These are phyloP conservation scores for Ophiostoma ips DNA, from an alignment of 2,329 filamentous ascomycete genomes.

Conservation along the genomic window DNA sequence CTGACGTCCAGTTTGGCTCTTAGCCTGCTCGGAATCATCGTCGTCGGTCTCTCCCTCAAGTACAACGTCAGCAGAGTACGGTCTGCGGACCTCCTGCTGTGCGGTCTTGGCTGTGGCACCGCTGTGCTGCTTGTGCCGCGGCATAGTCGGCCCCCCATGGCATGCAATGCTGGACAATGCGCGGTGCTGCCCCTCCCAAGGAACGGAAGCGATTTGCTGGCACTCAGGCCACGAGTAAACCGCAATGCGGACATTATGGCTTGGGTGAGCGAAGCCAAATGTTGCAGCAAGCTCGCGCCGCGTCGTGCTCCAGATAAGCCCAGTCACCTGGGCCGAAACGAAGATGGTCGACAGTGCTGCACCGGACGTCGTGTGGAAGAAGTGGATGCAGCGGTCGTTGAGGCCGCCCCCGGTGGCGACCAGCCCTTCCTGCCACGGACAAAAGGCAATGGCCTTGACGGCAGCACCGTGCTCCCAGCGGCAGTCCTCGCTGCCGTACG, in stretches of 20 bases:
- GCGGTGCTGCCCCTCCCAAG: conserved; percentile 53
- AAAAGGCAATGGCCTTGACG: conserved; percentile 94
- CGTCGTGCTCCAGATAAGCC: conserved; percentile 77
- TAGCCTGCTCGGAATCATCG: background rate
- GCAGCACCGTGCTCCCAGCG: conserved; percentile 71
- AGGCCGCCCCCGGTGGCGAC: conserved; percentile 86
- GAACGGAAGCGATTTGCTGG: conserved; percentile 68
- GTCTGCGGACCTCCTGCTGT: background rate
- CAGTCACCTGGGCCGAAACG: conserved; percentile 85
- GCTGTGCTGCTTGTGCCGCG: conserved; percentile 1
- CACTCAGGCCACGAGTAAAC: conserved; percentile 94
- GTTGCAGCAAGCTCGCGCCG: conserved; percentile 81
- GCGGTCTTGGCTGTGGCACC: background rate
- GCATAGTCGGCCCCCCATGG: conserved; percentile 30
- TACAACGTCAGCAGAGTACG: background rate
- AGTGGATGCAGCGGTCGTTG: conserved; percentile 91
- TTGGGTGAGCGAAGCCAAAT: conserved; percentile 84
- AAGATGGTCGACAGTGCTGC: conserved; percentile 78
- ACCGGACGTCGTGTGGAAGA: conserved; percentile 78
- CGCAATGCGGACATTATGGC: conserved; percentile 78
- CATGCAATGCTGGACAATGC: conserved; percentile 84
- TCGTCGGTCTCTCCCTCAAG: conserved; percentile 21
- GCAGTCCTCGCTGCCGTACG: conserved; percentile 39
- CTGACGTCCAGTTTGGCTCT: background rate
- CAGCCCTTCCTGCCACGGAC: conserved; percentile 79